Evolutionary conservation across 208 protist species (phyloP), one percentile per base, ranked within the genome.

Genomic region (Wallacemonas sp.): DNA sequence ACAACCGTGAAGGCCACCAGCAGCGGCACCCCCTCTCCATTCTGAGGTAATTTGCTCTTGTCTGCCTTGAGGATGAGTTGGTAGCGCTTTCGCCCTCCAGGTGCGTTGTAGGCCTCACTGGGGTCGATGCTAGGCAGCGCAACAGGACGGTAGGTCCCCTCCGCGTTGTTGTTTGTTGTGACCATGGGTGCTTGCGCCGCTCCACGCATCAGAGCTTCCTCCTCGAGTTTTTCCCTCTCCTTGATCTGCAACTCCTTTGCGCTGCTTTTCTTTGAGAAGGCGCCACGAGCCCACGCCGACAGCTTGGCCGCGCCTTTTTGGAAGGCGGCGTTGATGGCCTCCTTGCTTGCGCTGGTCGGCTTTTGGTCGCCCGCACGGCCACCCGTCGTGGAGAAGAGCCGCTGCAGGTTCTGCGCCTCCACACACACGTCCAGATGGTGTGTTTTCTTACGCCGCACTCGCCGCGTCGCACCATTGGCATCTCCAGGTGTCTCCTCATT

Each of bases 21-120:
- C 26, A 86, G 53, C 19, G 83, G 83, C 0, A 77, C 75, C 38
- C 79, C 76, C n/a, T 62, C 62, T 2, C 72, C 68, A 11, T 33
- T 22, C 12, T 42, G 26, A 0, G 79, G 74, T 38, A 75, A 17
- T 27, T 75, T 62, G 30, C 61, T 62, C 27, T 56, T 56, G 21
- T 72, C 73, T 0, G 72, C 72, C 65, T 73, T 77, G 26, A 90
- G 59, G 3, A 72, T 38, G 5, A 90, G 64, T 49, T 71, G 78
- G 60, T 80, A 82, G 22, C 34, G 51, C 72, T 81, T 66, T 33
- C 70, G 60, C 31, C 83, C 83, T n/a, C 72, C 72, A 2, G 67
- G 66, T 19, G 72, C 66, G 66, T 86, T 90, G 70, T 84, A 90
- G 19, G 79, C 83, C 36, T 90, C 79, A 49, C 77, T 84, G 12